Base-by-base conservation (phyloP, 306 rosid species). In the Prunus fruticosa region DNA sequence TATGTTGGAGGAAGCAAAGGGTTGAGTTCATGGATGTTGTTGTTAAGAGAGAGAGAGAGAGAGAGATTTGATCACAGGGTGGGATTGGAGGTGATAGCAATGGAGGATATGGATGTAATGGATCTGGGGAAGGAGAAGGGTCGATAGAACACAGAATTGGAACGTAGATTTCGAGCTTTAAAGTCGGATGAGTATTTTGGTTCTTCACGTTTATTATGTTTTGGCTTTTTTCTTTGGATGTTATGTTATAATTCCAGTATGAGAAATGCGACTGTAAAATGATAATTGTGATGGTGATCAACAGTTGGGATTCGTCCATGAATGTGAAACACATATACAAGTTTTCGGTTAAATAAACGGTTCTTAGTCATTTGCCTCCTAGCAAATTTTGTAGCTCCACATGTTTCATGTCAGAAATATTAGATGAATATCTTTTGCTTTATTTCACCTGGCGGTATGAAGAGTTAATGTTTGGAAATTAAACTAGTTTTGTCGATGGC, bases 161-260 rank as follows among this genome's bases (percentile, higher is more conserved):
- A 71, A 52, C 74, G 63, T 52, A 52, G 65, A 27, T 72, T 72
- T 57, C 63, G 54, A 57, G 76, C 54, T 22, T 56, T 14, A 56
- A 72, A 34, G 38, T 41, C 67, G 76, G 67, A 32, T 9, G 32
- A 12, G 66, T 8, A 8, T 32, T 22, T 56, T 72, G 54, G 41
- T 57, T 72, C 51, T 43, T 20, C 16, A 57, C 67, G 67, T 72
- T 71, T 52, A 57, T 41, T 57, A 12, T n/a, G 15, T 12, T 32
- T 71, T 28, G 34, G 13, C 0, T 20, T 69, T 69, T 19, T 0
- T 4, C 16, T 72, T 30, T 19, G 9, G 25, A 45, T 20, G 6
- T 20, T 23, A 67, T 27, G 72, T 68, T 68, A 11, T 0, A 15
- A 49, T 38, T 38, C 2, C 9, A 38, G 43, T 38, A 6, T 38